A percentile compares a stretch with the other conserved stretches of the same genome.
These are phyloP conservation scores for Vitis hybrid DNA, from an alignment of 177 flowering plant species.

Conservation along the genomic window DNA sequence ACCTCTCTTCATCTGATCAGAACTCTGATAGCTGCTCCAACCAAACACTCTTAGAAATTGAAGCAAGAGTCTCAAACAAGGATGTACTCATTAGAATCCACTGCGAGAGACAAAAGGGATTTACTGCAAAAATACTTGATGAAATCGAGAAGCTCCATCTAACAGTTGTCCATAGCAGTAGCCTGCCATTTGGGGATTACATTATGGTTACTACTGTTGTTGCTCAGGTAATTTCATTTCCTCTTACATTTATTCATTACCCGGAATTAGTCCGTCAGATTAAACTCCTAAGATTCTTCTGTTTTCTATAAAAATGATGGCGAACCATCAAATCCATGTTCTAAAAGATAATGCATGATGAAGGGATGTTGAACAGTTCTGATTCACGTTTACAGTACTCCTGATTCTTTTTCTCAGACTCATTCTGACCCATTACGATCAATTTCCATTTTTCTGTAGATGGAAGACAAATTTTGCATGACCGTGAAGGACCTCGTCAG, in stretches of 20 bases:
- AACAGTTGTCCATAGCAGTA: conserved; percentile 22
- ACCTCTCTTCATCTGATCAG: conserved; percentile 6
- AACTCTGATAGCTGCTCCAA: background rate
- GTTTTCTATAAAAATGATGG: background rate
- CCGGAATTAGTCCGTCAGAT: background rate
- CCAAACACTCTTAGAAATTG: conserved; percentile 26
- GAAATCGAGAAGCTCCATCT: conserved; percentile 37
- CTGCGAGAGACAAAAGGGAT: conserved; percentile 32
- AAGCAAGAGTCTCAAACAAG: conserved; percentile 30
- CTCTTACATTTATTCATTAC: background rate
- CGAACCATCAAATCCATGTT: background rate
- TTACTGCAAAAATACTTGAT: conserved; percentile 13
- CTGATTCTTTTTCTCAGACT: background rate
- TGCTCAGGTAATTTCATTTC: conserved; percentile 27
- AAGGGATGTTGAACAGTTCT: background rate
- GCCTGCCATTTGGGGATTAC: conserved; percentile 27
- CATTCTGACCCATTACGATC: background rate
- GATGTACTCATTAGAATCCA: conserved; percentile 14
- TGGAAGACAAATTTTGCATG: background rate
- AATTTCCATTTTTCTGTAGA: background rate
- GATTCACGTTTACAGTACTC: background rate
- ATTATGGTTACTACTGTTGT: conserved; percentile 25
- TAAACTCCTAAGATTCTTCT: background rate
- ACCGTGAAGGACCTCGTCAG: conserved; percentile 3
- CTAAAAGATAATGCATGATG: background rate